Percentiles rank a stretch among this genome's conserved stretches.
Evolutionary conservation across 2,329 filamentous ascomycete genomes (phyloP).

Genomic region (Epicoccum sorghinum): DNA sequence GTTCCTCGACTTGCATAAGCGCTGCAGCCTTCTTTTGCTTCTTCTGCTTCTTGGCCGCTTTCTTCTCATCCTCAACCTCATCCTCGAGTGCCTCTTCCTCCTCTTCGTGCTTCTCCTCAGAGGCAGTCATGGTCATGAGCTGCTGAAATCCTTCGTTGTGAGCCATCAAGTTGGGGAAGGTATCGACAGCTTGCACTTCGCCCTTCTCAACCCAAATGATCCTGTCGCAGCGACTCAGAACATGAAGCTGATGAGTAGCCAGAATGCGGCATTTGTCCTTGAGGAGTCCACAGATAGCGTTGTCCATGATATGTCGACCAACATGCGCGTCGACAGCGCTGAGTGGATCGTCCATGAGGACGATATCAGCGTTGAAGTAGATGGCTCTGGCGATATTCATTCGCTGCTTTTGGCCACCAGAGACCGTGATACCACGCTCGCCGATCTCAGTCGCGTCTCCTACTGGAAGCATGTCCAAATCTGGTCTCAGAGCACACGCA

Average conservation of each 20-base stretch:
- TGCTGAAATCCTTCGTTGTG: conserved; percentile 78
- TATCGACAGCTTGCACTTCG: conserved; percentile 82
- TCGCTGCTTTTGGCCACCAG: conserved; percentile 92
- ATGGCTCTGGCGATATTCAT: conserved; percentile 87
- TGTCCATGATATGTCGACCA: conserved; percentile 80
- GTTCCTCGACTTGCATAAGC: conserved; percentile 77
- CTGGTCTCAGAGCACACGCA: conserved; percentile 82
- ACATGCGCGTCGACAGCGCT: conserved; percentile 65
- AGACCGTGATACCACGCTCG: conserved; percentile 93
- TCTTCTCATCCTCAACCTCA: conserved; percentile 64
- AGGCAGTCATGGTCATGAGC: conserved; percentile 80
- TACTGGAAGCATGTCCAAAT: conserved; percentile 91
- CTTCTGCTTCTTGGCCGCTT: conserved; percentile 57
- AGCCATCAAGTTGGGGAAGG: conserved; percentile 85
- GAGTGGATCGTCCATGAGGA: conserved; percentile 69
- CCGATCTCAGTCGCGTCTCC: conserved; percentile 92
- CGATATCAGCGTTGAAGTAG: conserved; percentile 67
- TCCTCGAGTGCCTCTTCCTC: conserved; percentile 59
- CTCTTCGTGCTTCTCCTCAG: conserved; percentile 60
- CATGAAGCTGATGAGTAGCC: conserved; percentile 94
- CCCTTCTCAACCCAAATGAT: conserved; percentile 94
- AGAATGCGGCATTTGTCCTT: conserved; percentile 89
- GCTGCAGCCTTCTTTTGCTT: conserved; percentile 56
- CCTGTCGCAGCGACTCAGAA: conserved; percentile 86
- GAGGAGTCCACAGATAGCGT: conserved; percentile 87